Evolutionary conservation across 495 filamentous ascomycete species (phyloP), one percentile per base, ranked within the genome.

Genomic region (Xylaria venustula): DNA sequence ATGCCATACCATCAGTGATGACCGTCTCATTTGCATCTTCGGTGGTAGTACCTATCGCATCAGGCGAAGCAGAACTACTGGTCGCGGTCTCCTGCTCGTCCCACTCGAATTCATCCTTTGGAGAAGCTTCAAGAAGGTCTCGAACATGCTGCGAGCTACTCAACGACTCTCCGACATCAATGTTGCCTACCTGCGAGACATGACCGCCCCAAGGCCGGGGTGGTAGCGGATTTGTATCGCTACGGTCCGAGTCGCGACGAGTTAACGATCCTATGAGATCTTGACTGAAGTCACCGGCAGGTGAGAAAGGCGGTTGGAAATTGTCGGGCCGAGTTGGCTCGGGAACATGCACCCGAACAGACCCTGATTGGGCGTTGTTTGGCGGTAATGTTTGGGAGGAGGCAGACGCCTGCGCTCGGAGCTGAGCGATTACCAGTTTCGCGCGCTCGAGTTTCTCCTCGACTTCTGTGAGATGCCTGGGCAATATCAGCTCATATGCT

Each of bases 71-170:
- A 14, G 42, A 54, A 15, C 30, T 47, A 7, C 42, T 36, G 1
- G 36, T 42, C 36, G 11, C 1, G 28, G 25, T n/a, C 37, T 54
- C 57, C 20, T 47, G 63, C 50, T 68, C 66, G 19, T 68, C 58
- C 66, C 66, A 68, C 8, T 68, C 66, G 30, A 68, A 66, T 1
- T 66, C 55, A 25, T 58, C 64, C 14, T 46, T 52, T 3, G 63
- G 66, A 19, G 61, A 57, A 28, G 23, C 26, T 48, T 66, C 62
- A 25, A 64, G 37, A 14, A 62, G n/a, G 30, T 44, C 49, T 26
- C 23, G 46, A 37, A 42, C 12, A 45, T 15, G 14, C 6, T 47
- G 36, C 1, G 42, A 36, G 9, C 28, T 11, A 1, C 34, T 40
- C 12, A 12, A n/a, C 22, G 34, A 53, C n/a, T 50, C 50, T 14